Base-by-base conservation (phyloP, 805 yeast genomes). In the Priceomyces medius region DNA sequence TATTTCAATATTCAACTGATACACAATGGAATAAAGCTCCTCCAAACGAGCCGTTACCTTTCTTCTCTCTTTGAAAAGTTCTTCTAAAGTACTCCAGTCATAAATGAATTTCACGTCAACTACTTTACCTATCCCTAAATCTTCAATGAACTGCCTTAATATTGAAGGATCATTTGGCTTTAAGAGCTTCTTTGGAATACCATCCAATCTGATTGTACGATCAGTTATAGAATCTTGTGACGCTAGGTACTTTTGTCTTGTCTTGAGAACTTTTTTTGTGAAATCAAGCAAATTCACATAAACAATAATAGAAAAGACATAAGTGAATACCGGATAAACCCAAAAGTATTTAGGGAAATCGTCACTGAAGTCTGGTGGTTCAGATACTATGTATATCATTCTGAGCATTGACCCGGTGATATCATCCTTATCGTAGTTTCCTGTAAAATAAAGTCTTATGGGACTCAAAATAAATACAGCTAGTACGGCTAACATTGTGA, bases 401-500 rank as follows among this genome's bases (percentile, higher is more conserved):
- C 40, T 26, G 13, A 40, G 14, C 1, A 44, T 40, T 4, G 44
- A 47, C 51, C 48, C 44, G 17, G 43, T 41, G 3, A 67, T 51
- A 41, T 56, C 60, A 38, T 68, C 74, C 50, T 68, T 68, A 49
- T 68, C 74, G 49, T 67, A 68, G 49, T 63, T 66, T 3, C 74
- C 74, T 7, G 74, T 68, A 48, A 59, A 66, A 48, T 65, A 63
- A 49, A 63, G 56, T 31, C 74, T 47, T 7, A 66, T 57, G 3
- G 73, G 75, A 48, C 70, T 63, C 39, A 68, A 44, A 18, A 69
- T 52, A 20, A 56, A 41, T 7, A 66, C 50, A 10, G 71, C 90
- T 53, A 86, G 78, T 3, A 87, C 49, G 37, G 86, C 75, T 51
- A 89, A 80, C 3, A 80, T 66, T 7, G 79, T 63, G 27, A 91